Percentiles rank a stretch among this genome's conserved stretches.
phyloP scores from a whole-genome alignment of 2,329 filamentous ascomycete genomes.

The Talaromyces marneffei region DNA sequence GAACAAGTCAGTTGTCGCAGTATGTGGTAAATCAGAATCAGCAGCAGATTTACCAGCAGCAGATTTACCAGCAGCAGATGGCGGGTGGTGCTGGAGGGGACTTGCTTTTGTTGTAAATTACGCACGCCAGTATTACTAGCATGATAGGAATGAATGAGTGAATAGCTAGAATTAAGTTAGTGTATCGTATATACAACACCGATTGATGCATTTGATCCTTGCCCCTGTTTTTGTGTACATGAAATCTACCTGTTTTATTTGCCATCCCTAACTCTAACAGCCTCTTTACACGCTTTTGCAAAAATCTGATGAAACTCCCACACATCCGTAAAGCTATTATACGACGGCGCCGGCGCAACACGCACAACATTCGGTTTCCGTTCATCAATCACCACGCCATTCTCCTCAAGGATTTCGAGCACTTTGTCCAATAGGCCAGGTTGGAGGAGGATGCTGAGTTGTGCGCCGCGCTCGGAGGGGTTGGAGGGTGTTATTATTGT shows the following conservation, averaged over 20 bases:
- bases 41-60: slow-evolving; percentile 67
- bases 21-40: slow-evolving; percentile 77
- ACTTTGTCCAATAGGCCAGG: slow-evolving; percentile 66
- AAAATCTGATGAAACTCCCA: slow-evolving; percentile 55
- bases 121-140: not conserved
- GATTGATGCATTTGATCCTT: not conserved
- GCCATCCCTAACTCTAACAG: slow-evolving; percentile 14
- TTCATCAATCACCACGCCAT: slow-evolving; percentile 74
- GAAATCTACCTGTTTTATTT: not conserved
- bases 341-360: slow-evolving; percentile 76
- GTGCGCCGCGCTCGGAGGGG: slow-evolving; percentile 64
- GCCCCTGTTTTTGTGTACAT: not conserved
- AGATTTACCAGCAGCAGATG: slow-evolving; percentile 62
- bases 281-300: slow-evolving; percentile 42
- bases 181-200: not conserved
- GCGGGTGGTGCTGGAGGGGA: slow-evolving; percentile 63
- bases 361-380: slow-evolving; percentile 79
- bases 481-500: slow-evolving; percentile 64
- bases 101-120: slow-evolving; percentile 57
- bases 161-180: not conserved
- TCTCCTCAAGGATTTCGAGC: slow-evolving; percentile 56
- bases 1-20: slow-evolving; percentile 45
- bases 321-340: slow-evolving; percentile 74
- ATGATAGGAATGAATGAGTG: not conserved
- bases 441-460: slow-evolving; percentile 67